phyloP scores from a whole-genome alignment of 2,329 filamentous ascomycete species.

The Thermothelomyces thermophilus region DNA sequence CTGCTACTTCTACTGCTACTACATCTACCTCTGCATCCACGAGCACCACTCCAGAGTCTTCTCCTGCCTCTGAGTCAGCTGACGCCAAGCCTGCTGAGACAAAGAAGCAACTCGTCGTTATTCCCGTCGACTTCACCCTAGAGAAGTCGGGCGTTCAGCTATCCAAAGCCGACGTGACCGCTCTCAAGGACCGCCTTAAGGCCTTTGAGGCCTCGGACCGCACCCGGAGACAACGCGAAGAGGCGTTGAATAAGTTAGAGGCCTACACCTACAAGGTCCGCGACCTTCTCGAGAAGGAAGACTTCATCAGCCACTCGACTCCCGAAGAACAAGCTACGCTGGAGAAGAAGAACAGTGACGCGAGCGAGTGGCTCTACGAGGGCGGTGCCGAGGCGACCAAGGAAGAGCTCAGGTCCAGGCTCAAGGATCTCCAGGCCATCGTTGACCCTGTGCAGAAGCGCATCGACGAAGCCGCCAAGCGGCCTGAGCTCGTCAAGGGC shows the following conservation, averaged over 20 bases:
- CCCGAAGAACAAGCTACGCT: conserved; percentile 60
- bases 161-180: conserved; percentile 41
- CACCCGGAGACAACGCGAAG: conserved; percentile 69
- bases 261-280: conserved; percentile 83
- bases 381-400: conserved; percentile 72
- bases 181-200: conserved; percentile 63
- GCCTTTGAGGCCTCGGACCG: conserved; percentile 83
- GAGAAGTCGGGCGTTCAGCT: conserved; percentile 46
- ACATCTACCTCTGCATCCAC: conserved; percentile 28
- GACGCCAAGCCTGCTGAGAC: conserved; percentile 50
- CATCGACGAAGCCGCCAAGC: conserved; percentile 62
- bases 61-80: conserved; percentile 41
- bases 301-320: conserved; percentile 67
- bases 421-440: conserved; percentile 70
- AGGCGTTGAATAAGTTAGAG: conserved; percentile 88
- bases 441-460: conserved; percentile 71
- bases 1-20: conserved; percentile 24
- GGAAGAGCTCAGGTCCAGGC: conserved; percentile 66
- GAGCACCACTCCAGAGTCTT: conserved; percentile 27
- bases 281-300: conserved; percentile 71
- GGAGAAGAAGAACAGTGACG: conserved; percentile 58
- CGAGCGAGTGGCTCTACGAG: conserved; percentile 86
- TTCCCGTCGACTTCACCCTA: conserved; percentile 45
- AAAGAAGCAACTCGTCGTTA: conserved; percentile 52
- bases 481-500: conserved; percentile 61